Evolutionary conservation across 202 grass and related monocot genomes (phyloP).

Genomic region (Alloteropsis angusta): DNA sequence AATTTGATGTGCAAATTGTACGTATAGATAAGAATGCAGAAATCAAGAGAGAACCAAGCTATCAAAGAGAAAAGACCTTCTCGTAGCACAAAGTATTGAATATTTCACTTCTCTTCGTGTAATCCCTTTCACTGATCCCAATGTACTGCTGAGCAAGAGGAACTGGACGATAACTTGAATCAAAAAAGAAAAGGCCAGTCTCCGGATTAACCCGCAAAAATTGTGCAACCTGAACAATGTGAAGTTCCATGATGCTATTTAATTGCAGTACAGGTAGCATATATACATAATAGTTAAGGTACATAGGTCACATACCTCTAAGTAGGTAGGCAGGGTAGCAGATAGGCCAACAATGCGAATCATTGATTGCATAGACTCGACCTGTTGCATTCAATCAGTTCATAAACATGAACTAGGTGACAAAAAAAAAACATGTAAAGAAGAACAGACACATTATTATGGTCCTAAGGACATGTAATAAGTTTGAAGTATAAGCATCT

Average conservation of each 20-base stretch:
- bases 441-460: not conserved
- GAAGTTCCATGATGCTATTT: conserved; percentile 14
- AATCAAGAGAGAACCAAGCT: conserved; percentile 4
- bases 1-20: conserved; percentile 8
- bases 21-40: not conserved
- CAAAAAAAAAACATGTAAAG: conserved; percentile 17
- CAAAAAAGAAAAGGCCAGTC: conserved; percentile 84
- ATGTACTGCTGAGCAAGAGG: conserved; percentile 96
- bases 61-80: conserved; percentile 45
- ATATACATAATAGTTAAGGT: conserved; percentile 23
- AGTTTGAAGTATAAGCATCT: not conserved
- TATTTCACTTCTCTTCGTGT: conserved; percentile 52
- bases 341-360: conserved; percentile 93
- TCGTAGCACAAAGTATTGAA: conserved; percentile 87
- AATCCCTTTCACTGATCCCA: conserved; percentile 89
- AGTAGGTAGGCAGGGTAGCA: conserved; percentile 92
- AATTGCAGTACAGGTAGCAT: not conserved
- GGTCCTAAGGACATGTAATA: not conserved
- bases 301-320: conserved; percentile 56
- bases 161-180: conserved; percentile 90
- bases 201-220: conserved; percentile 89
- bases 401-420: conserved; percentile 24
- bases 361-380: conserved; percentile 98
- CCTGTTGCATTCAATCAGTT: conserved; percentile 47
- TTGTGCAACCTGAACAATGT: conserved; percentile 78